Conservation (phyloP, 208 protist genomes). For the Trypanosoma vivax region DNA sequence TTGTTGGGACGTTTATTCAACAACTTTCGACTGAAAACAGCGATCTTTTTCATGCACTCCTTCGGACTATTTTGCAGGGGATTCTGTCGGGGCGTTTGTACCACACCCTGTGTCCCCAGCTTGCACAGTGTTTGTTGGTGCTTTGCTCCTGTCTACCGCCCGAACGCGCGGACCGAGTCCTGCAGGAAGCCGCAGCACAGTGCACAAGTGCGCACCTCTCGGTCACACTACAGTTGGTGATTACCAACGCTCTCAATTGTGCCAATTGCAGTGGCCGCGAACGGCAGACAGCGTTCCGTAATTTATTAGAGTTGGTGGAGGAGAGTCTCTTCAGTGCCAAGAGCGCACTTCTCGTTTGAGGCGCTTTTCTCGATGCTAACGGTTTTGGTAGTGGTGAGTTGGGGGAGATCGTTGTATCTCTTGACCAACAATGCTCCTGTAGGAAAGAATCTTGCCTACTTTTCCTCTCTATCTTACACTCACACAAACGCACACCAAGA, state of each 20-base stretch:
- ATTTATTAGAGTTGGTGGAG: conserved; percentile 5
- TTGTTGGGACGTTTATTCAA: conserved; percentile 34
- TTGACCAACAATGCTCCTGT: no score
- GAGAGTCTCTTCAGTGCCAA: conserved; percentile 14
- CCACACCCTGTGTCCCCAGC: conserved; percentile 13
- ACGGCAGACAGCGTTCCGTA: neutral
- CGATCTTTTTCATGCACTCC: conserved; percentile 14
- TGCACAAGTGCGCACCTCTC: neutral
- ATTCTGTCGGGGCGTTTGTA: conserved; percentile 21
- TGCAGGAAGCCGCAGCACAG: neutral
- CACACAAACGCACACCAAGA: no score
- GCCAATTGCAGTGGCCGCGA: neutral
- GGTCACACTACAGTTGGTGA: neutral
- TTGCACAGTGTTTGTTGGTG: conserved; percentile 12
- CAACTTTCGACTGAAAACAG: conserved; percentile 8
- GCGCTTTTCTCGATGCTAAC: no score
- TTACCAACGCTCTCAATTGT: conserved; percentile 1
- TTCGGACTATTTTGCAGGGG: conserved; percentile 19
- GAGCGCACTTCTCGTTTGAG: conserved; percentile 12
- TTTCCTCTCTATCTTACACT: no score
- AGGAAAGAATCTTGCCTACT: no score
- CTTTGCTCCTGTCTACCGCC: conserved; percentile 16
- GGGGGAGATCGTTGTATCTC: no score
- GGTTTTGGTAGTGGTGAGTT: no score
- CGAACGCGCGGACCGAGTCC: conserved; percentile 2